Evolutionary conservation across 1,284 basidiomycete species (phyloP), one percentile per base, ranked within the genome.

Genomic region (Apiotrichum sp.): DNA sequence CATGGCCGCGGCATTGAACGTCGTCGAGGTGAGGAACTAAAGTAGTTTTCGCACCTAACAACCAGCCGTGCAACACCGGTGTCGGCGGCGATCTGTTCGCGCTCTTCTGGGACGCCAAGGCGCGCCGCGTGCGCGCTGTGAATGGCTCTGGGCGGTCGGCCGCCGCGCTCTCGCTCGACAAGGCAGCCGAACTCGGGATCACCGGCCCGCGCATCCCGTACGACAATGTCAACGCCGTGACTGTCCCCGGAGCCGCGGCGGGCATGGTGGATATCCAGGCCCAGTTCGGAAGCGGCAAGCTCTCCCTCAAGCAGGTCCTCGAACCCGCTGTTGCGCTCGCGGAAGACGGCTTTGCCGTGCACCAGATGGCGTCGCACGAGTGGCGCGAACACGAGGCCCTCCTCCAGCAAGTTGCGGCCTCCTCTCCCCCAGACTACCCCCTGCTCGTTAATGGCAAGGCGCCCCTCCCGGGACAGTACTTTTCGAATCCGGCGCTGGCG

Each of bases 251-350:
- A 48, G 87, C 88, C 29, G 87, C 90, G 3, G 88, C 89, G 22
- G 88, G 88, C 10, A 95, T 93, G 89, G 80, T 88, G 22, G 92
- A 96, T 70, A 87, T 89, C 0, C 80, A 93, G 41, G 82, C 86
- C 53, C 77, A 79, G 45, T 83, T 95, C 53, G 93, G 93, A 11
- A 87, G 83, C 64, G 86, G 88, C 13, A 86, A 84, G 54, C 67
- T 96, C 1, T 81, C 81, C 7, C 70, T 92, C 22, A 81, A 80
- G 2, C 86, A 95, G 8, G 80, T 92, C 7, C 80, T 97, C 39
- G 85, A 79, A 35, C 93, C 93, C 47, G 88, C 87, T 0, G 89
- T 89, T 55, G 78, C 82, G 36, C 77, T 93, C 35, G 89, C 89
- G 6, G 87, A 90, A 70, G 85, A 89, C 75, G 89, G 89, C 34